These are phyloP conservation scores for Rhodotorula sp. DNA, from an alignment of 1,284 basidiomycete species.

Conservation along the genomic window DNA sequence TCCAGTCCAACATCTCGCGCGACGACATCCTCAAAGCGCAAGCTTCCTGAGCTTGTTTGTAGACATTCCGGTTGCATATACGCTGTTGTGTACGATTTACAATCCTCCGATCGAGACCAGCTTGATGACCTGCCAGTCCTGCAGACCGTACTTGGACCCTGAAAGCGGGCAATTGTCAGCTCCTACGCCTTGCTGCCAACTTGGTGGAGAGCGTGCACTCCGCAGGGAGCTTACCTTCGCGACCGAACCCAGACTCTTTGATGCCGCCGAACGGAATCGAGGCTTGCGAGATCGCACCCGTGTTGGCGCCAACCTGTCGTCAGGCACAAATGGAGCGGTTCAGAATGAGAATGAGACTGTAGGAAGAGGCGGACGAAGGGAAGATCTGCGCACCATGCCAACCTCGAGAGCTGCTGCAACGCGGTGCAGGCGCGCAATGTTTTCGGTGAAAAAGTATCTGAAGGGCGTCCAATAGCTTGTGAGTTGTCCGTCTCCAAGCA, in stretches of 20 bases:
- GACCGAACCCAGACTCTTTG: slow-evolving; percentile 74
- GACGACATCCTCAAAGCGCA: slow-evolving; percentile 57
- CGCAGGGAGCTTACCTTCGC: slow-evolving; percentile 48
- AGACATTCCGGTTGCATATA: background rate
- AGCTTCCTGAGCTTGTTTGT: background rate
- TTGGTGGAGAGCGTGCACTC: background rate
- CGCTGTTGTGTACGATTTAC: background rate
- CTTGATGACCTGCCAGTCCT: slow-evolving; percentile 79
- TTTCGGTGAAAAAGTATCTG: slow-evolving; percentile 81
- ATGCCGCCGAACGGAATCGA: slow-evolving; percentile 90
- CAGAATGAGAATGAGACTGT: background rate
- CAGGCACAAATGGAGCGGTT: too few species aligned
- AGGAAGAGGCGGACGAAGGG: slow-evolving; percentile 43
- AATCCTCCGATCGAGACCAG: slow-evolving; percentile 72
- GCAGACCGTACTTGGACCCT: slow-evolving; percentile 70
- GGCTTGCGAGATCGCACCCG: slow-evolving; percentile 74
- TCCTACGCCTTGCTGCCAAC: background rate
- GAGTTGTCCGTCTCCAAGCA: background rate
- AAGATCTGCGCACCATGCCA: slow-evolving; percentile 75
- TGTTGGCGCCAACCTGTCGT: slow-evolving; percentile 58
- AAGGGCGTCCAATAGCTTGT: background rate
- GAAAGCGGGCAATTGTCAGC: slow-evolving; percentile 56
- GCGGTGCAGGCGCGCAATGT: slow-evolving; percentile 86
- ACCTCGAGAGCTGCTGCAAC: slow-evolving; percentile 97
- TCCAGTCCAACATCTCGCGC: slow-evolving; percentile 66